These are phyloP conservation scores for Rhynchosporium secalis DNA, from an alignment of 2,329 filamentous ascomycete genomes.

Conservation along the genomic window DNA sequence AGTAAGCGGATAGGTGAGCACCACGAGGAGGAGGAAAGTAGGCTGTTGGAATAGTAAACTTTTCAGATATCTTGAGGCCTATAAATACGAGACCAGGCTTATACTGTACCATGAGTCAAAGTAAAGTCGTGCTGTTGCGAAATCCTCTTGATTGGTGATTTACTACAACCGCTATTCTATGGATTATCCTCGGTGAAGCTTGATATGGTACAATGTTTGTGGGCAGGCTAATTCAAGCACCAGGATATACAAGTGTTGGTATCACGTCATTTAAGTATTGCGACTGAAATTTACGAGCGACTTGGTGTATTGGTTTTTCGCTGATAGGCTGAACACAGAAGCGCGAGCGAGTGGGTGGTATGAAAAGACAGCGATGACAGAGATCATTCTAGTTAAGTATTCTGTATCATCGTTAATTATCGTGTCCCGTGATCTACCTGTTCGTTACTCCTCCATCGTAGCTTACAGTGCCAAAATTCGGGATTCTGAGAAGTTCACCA, in stretches of 20 bases:
- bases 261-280: not conserved
- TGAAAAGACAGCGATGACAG: not conserved
- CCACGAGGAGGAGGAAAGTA: not conserved
- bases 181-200: too few relatives aligned
- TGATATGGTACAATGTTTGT: not conserved
- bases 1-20: constrained; percentile 32
- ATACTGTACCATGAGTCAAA: too few relatives aligned
- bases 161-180: too few relatives aligned
- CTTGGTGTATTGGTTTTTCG: not conserved
- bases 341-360: not conserved
- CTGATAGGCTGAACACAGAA: not conserved
- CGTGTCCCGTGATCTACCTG: too few relatives aligned
- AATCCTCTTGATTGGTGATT: too few relatives aligned
- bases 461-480: too few relatives aligned
- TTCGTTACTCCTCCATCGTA: too few relatives aligned
- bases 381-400: not conserved
- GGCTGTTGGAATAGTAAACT: not conserved
- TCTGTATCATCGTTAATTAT: not conserved
- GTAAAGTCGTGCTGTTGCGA: too few relatives aligned
- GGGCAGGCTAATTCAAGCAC: not conserved
- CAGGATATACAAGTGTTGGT: not conserved
- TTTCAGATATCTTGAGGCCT: not conserved
- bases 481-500: too few relatives aligned
- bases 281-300: not conserved
- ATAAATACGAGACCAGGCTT: too few relatives aligned